Evolutionary conservation across 208 protist species (phyloP).

Genomic region (Leishmania aethiopica): DNA sequence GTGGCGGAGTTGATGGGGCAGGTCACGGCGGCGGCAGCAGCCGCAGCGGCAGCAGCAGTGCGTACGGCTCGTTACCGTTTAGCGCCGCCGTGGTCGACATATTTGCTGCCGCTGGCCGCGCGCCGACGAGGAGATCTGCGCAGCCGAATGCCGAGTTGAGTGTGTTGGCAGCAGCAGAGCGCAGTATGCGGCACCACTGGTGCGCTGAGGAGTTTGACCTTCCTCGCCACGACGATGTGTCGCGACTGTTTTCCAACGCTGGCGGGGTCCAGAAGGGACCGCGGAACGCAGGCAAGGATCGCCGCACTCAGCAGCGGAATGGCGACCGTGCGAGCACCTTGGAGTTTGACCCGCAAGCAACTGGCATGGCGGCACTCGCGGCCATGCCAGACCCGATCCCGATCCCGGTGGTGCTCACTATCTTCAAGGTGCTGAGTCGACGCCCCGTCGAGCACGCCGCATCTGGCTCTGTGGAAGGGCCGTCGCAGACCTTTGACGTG

Average conservation of each 20-base stretch:
- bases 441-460: neutral
- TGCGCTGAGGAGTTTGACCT: constrained; percentile 15
- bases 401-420: constrained; percentile 23
- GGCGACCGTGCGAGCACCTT: neutral
- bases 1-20: neutral
- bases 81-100: constrained; percentile 11
- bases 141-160: constrained; percentile 4
- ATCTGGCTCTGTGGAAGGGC: neutral
- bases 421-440: constrained; percentile 19
- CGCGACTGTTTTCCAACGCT: neutral
- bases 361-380: constrained; percentile 17
- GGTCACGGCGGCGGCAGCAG: neutral
- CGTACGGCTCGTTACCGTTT: neutral
- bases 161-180: constrained; percentile 19
- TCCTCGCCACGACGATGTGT: constrained; percentile 35
- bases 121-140: neutral
- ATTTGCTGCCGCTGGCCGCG: constrained; percentile 6
- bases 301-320: neutral
- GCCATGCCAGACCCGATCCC: constrained; percentile 26
- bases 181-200: constrained; percentile 21
- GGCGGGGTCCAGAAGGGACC: neutral
- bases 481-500: neutral
- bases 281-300: neutral
- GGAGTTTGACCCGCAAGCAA: constrained; percentile 19
- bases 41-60: neutral